These are phyloP conservation scores for Thraustotheca clavata DNA, from an alignment of 352 stramenopile species.

Conservation along the genomic window DNA sequence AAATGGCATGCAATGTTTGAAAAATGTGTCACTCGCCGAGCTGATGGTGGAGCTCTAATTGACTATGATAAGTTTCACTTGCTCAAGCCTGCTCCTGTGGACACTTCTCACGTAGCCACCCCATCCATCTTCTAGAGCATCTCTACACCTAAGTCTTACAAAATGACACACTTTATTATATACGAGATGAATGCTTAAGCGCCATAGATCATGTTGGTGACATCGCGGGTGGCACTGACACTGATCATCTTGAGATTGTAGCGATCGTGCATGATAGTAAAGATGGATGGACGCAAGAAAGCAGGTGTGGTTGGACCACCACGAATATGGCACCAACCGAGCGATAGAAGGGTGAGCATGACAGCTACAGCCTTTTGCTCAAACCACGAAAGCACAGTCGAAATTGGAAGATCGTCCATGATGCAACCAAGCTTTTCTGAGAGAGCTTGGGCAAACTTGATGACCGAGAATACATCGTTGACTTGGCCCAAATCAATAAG, in stretches of 20 bases:
- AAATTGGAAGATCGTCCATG: slow-evolving; percentile 59
- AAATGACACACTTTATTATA: not conserved
- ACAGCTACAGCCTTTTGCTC: slow-evolving; percentile 75
- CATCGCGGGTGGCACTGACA: slow-evolving; percentile 32
- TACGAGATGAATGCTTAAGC: not conserved
- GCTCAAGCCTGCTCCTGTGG: slow-evolving; percentile 42
- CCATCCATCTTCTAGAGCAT: slow-evolving; percentile 8
- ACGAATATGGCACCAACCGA: slow-evolving; percentile 68
- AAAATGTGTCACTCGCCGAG: slow-evolving; percentile 54
- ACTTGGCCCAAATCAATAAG: slow-evolving; percentile 73
- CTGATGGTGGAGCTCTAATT: slow-evolving; percentile 41
- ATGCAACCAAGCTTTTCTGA: slow-evolving; percentile 44
- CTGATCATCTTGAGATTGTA: slow-evolving; percentile 52
- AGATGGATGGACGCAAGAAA: slow-evolving; percentile 48
- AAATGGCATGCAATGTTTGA: slow-evolving; percentile 71
- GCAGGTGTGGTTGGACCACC: slow-evolving; percentile 46
- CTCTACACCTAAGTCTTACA: too few species aligned
- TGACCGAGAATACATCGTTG: slow-evolving; percentile 57
- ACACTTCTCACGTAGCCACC: not conserved
- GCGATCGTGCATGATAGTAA: slow-evolving; percentile 44
- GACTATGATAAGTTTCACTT: slow-evolving; percentile 81
- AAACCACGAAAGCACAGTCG: slow-evolving; percentile 43
- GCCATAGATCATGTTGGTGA: slow-evolving; percentile 39
- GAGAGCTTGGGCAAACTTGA: slow-evolving; percentile 54
- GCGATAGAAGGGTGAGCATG: slow-evolving; percentile 45